Evolutionary conservation across 768 basidiomycete genomes (phyloP), one percentile per base, ranked within the genome.

Genomic region (Suillus decipiens): DNA sequence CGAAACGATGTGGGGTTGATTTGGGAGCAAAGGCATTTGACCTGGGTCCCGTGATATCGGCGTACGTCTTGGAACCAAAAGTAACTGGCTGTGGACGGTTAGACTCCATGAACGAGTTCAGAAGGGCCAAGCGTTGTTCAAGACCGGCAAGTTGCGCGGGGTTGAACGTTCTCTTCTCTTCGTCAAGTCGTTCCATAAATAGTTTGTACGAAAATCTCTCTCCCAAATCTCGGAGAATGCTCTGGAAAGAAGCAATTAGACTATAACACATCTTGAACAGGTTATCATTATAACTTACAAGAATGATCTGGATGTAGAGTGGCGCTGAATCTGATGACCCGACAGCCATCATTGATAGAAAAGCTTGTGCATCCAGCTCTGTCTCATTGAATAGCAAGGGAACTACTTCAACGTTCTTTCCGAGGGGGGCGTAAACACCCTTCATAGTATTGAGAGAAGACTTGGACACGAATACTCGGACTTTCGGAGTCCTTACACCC

Each of bases 311-410:
- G 72, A 88, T 81, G 69, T 89, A 89, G 4, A 89, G 66, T 0
- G 87, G 87, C 0, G 84, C 80, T 2, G 76, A 72, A 2, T 85
- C 84, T 1, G 83, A 81, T 0, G 81, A 80, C 3, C 78, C 81
- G 6, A 87, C 76, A 0, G 86, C 82, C 87, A 89, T 88, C 82
- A 88, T 84, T 0, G 85, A 85, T 48, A 88, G 68, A 61, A 88
- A 83, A 0, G 87, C 84, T 17, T 82, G 70, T 1, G 84, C 83
- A 69, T 88, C 87, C 0, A 88, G 76, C 64, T 88, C 87, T 3
- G 76, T 71, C 60, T 83, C 81, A 0, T 79, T 73, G 66, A 88
- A 84, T 3, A 75, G 68, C 7, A 89, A 68, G 0, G 86, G 82
- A 62, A 79, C 73, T 3, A 88, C 83, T 0, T 60, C 69, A 6